Evolutionary conservation across 2,329 filamentous ascomycete genomes (phyloP), one percentile per base, ranked within the genome.

Genomic region (Fusarium compactum): DNA sequence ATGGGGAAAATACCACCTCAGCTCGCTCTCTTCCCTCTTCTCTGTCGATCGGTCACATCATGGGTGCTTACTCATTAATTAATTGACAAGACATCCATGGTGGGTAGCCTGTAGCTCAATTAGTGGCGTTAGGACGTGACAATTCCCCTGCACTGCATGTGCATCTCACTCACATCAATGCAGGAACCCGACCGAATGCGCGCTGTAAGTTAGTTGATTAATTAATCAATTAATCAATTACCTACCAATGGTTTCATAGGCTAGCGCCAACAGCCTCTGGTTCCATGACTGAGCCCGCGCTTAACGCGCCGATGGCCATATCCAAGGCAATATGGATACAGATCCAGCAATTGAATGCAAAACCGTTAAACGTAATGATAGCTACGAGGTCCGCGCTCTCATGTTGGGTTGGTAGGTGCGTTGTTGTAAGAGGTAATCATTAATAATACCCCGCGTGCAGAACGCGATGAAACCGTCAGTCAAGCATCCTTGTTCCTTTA

Each of bases 141-240:
- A 56, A 34, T 29, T 63, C 72, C 65, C 70, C 70, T 74, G 70
- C 70, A 38, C 34, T n/a, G 34, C 16, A 38, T 10, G 34, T 38
- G 16, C 34, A 54, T 58, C 29, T 29, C 61, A 54, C 61, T 59
- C 45, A 59, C 54, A 59, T 75, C 65, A 65, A 74, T 75, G 73
- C 73, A 74, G 73, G 73, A 74, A 74, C 73, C 71, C 72, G 72
- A 62, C 67, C 56, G 58, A 51, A 46, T 48, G 43, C 55, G 40
- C 51, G 38, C 44, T 69, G 47, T 38, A 38, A 38, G 16, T 38
- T 38, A 34, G 5, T 10, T 34, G 1, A 18, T 38, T 38, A 34
- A 18, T 6, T 18, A 32, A n/a, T n/a, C n/a, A n/a, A n/a, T 10
- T 34, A 2, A 18, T 34, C 18, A 34, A 18, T 3, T 14, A 34